A percentile compares a stretch with the other conserved stretches of the same genome.
Conservation (phyloP, 1,284 basidiomycete species). For the Apiotrichum domesticum region DNA sequence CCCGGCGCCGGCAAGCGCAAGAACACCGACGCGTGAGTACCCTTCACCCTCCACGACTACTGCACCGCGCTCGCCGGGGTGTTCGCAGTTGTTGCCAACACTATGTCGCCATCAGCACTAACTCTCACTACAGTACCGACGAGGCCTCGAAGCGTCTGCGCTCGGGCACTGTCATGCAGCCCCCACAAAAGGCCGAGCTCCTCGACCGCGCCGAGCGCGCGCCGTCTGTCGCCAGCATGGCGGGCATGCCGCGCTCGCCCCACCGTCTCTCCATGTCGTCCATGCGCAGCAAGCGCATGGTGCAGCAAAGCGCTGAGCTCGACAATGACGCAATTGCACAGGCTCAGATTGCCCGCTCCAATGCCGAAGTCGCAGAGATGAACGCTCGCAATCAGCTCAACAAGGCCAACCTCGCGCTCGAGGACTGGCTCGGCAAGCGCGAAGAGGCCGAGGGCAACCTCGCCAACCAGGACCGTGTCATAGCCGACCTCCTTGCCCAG, state of each 20-base stretch:
- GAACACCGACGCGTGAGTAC: not conserved
- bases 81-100: too few species aligned
- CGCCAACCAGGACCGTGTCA: not conserved
- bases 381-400: not conserved
- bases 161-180: not conserved
- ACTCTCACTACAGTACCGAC: not conserved
- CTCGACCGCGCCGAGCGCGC: not conserved
- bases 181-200: not conserved
- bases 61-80: too few species aligned
- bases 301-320: not conserved
- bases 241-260: not conserved
- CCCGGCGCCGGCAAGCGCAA: not conserved
- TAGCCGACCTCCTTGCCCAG: not conserved
- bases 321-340: not conserved
- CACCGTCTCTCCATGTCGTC: not conserved
- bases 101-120: not conserved
- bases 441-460: not conserved
- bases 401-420: not conserved
- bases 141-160: not conserved
- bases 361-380: not conserved
- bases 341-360: not conserved
- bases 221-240: not conserved
- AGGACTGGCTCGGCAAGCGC: not conserved
- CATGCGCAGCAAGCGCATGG: not conserved
- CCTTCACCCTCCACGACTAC: not conserved